Base-by-base conservation (phyloP, 805 yeast species). In the Candida insectorum region DNA sequence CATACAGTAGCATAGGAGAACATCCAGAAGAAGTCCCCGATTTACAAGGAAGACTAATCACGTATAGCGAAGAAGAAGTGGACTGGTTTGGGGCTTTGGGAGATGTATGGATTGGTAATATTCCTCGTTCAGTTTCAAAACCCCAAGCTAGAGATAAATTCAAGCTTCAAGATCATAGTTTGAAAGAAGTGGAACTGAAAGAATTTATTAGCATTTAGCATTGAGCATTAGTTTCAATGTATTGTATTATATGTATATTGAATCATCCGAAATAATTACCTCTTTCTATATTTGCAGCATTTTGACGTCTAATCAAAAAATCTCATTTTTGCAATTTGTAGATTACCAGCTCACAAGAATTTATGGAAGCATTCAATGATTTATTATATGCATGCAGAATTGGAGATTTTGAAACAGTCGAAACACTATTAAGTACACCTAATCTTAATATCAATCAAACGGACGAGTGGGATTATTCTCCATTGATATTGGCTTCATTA, bases 391-490 rank as follows among this genome's bases (percentile, higher is more conserved):
- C 89, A 0, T 84, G 93, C 41, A 61, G 93, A 13, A 47, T 61
- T 2, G 93, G 93, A 1, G 91, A 84, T 47, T 36, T 71, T 2
- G 88, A 79, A 22, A 62, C 69, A 30, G 91, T 73, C 1, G 86
- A 80, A 28, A 57, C 71, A 22, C 53, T 78, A 25, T 64, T 81
- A 3, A 58, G 77, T 1, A 65, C 71, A 1, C 61, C 63, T 6
- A 43, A 52, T 28, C 34, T 63, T 18, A 49, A 62, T 31, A 51
- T 71, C 34, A 72, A 77, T 48, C 70, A 61, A 34, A 74, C 76
- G 21, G 94, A 85, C 51, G 76, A 73, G 42, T 84, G 81, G 73
- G 85, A 85, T 52, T 78, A 81, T 49, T 73, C 88, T 2, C 93
- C 95, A 1, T 62, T 85, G 38, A 79, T 81, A 38, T 58, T 85